Evolutionary conservation across 176 grass and related monocot species (phyloP).

Genomic region (Oryza officinalis): DNA sequence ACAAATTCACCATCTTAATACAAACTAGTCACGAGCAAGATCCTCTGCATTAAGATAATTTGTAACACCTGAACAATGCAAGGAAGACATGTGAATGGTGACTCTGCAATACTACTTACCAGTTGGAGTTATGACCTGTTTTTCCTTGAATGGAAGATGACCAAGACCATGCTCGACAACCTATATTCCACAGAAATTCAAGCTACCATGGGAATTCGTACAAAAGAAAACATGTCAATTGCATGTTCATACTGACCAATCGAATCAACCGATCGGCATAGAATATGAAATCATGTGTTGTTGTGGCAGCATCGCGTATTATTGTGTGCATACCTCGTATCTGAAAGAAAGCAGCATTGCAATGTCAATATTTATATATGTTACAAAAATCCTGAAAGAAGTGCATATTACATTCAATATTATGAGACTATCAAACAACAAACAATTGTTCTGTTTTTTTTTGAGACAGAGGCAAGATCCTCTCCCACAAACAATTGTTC

Average conservation of each 20-base stretch:
- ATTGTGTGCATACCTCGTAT: slow-evolving; percentile 98
- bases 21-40: slow-evolving; percentile 11
- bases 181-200: slow-evolving; percentile 64
- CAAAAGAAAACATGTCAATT: slow-evolving; percentile 30
- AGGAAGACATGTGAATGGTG: neutral
- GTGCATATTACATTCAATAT: neutral
- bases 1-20: neutral
- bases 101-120: slow-evolving; percentile 50
- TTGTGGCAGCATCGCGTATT: slow-evolving; percentile 90
- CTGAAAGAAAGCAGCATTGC: slow-evolving; percentile 48
- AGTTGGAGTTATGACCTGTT: slow-evolving; percentile 86
- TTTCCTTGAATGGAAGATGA: slow-evolving; percentile 81
- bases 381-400: slow-evolving; percentile 8
- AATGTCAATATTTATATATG: slow-evolving; percentile 31
- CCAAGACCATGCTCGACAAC: slow-evolving; percentile 96
- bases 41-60: slow-evolving; percentile 10
- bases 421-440: slow-evolving; percentile 9
- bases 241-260: slow-evolving; percentile 66
- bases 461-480: too few relatives aligned
- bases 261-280: slow-evolving; percentile 85
- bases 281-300: slow-evolving; percentile 98
- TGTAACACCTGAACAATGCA: slow-evolving; percentile 1
- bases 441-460: neutral
- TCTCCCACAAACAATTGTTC: neutral
- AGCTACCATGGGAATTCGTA: slow-evolving; percentile 31